Base-by-base conservation (phyloP, 139 green algal species). In the Chlorella sp. region DNA sequence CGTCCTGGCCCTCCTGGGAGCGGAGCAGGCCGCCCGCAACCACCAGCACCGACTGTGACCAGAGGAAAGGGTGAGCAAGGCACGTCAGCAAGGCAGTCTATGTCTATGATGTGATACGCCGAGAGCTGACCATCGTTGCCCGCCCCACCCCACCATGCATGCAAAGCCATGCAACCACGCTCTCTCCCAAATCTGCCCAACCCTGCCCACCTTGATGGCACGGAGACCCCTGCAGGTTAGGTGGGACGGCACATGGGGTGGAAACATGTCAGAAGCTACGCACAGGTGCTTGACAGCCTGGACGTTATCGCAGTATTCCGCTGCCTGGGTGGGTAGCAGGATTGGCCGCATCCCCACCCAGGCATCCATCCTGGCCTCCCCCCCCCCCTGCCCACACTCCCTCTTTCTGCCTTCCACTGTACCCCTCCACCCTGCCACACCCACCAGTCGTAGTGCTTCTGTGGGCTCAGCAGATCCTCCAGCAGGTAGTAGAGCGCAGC, bases 1-100 rank as follows among this genome's bases (percentile, higher is more conserved):
- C 97, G 12, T 94, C 94, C 30, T 98, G 94, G 81, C 98, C 94
- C 5, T 96, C 96, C 11, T 95, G 94, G 1, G 90, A 91, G n/a
- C 97, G 96, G 92, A 98, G 98, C 96, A 98, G 97, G 89, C 96
- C 96, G 57, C 96, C 96, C 18, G 97, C 97, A 64, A 99, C 97
- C 86, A 97, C 97, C 73, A 99, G 95, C 40, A 97, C 98, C 42
- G 96, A 57, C 93, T 88, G 87, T 32, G 53, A 83, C 37, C 22
- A 79, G 34, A 57, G 5, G 53, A 37, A 30, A 30, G 39, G 1
- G 83, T 34, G 60, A 37, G 86, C 37, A 9, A 71, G 30, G 39
- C 11, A n/a, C 22, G 39, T 57, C 39, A 64, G 78, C 11, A 18
- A 22, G 22, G 21, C 21, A 39, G 1, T 28, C 40, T n/a, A n/a